Evolutionary conservation across 768 basidiomycete species (phyloP).

Genomic region (Tylopilus subfusipes): DNA sequence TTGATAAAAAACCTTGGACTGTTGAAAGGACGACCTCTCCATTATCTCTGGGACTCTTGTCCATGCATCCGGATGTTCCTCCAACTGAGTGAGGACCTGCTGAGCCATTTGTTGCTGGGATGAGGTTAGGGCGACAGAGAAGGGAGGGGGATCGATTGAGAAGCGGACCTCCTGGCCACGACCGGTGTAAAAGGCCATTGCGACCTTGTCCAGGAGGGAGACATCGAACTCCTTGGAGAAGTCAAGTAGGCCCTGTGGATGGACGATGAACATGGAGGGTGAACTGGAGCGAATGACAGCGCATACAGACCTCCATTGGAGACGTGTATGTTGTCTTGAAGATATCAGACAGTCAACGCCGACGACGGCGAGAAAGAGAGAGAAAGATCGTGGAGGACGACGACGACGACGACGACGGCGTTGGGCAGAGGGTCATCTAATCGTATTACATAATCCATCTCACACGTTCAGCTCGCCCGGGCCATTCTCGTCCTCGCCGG

Average conservation of each 20-base stretch:
- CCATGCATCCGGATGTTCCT: conserved; percentile 96
- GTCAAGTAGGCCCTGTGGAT: conserved; percentile 77
- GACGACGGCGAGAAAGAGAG: conserved; percentile 10
- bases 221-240: conserved; percentile 94
- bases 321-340: conserved; percentile 12
- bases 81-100: conserved; percentile 90
- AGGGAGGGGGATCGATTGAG: conserved; percentile 5
- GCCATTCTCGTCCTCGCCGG: not conserved
- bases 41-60: conserved; percentile 93
- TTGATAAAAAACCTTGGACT: conserved; percentile 65
- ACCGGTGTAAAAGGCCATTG: conserved; percentile 87
- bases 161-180: conserved; percentile 71
- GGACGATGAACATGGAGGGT: conserved; percentile 3
- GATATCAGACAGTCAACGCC: conserved; percentile 2
- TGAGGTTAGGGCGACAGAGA: conserved; percentile 6
- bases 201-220: conserved; percentile 87
- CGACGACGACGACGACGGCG: conserved; percentile 22
- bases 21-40: conserved; percentile 77
- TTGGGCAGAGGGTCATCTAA: conserved; percentile 39
- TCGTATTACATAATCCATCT: conserved; percentile 33
- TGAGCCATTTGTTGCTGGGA: conserved; percentile 92
- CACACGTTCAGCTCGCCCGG: conserved; percentile 18
- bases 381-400: conserved; percentile 6
- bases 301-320: conserved; percentile 38
- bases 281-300: not conserved